A percentile compares a stretch with the other conserved stretches of the same genome.
Conservation (phyloP, 2,329 filamentous ascomycete genomes). For the Setomelanomma holmii region DNA sequence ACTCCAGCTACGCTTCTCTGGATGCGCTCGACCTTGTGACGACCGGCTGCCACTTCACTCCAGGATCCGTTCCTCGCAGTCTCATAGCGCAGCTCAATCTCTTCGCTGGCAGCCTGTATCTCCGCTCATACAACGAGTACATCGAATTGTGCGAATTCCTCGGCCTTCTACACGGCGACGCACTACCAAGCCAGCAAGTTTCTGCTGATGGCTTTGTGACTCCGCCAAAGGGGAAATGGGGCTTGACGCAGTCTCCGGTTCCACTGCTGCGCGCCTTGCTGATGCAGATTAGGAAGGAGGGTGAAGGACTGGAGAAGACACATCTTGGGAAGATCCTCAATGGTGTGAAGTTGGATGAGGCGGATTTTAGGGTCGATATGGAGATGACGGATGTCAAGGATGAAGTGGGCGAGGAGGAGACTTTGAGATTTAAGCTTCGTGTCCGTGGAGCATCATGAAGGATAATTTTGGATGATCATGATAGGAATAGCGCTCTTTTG, state of each 20-base stretch:
- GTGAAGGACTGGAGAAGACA: constrained; percentile 51
- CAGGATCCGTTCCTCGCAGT: constrained; percentile 18
- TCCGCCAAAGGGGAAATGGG: constrained; percentile 33
- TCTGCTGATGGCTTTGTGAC: constrained; percentile 46
- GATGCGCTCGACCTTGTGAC: constrained; percentile 56
- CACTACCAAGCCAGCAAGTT: constrained; percentile 30
- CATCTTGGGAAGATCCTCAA: constrained; percentile 53
- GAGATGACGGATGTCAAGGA: too few species aligned
- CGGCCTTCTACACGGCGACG: constrained; percentile 52
- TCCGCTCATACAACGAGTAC: constrained; percentile 64
- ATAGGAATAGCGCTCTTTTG: too few species aligned
- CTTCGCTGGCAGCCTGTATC: constrained; percentile 73
- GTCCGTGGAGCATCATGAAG: too few species aligned
- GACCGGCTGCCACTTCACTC: constrained; percentile 27
- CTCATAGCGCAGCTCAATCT: constrained; percentile 64
- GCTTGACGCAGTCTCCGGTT: constrained; percentile 51
- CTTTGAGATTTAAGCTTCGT: too few species aligned
- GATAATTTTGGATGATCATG: too few species aligned
- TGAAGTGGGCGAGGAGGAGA: too few species aligned
- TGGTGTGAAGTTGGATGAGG: constrained; percentile 44
- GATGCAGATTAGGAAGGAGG: constrained; percentile 40
- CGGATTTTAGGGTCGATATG: constrained; percentile 44
- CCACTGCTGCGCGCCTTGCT: constrained; percentile 50
- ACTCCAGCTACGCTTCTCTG: constrained; percentile 33
- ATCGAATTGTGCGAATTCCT: constrained; percentile 59